Evolutionary conservation across 2,329 filamentous ascomycete genomes (phyloP).

Genomic region (Penicillium sp.): DNA sequence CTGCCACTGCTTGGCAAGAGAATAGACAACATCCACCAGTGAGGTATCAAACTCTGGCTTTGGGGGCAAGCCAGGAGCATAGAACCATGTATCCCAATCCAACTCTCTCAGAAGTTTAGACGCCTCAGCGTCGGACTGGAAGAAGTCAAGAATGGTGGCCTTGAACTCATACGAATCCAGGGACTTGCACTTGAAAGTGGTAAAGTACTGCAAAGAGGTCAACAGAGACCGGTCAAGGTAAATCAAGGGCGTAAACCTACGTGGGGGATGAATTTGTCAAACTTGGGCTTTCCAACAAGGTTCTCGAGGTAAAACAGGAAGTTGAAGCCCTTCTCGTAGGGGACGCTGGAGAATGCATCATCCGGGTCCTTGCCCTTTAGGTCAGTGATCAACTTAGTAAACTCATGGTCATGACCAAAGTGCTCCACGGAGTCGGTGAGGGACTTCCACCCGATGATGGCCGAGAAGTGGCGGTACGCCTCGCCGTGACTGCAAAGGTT

Average conservation of each 20-base stretch:
- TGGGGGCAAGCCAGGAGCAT: conserved; percentile 82
- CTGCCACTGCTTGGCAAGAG: conserved; percentile 81
- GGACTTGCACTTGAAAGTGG: conserved; percentile 80
- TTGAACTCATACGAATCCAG: conserved; percentile 96
- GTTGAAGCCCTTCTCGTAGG: conserved; percentile 96
- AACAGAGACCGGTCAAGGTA: background rate
- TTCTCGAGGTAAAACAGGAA: conserved; percentile 91
- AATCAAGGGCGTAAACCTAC: conserved; percentile 32
- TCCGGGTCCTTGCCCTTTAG: conserved; percentile 92
- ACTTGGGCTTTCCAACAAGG: conserved; percentile 80
- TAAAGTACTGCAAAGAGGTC: conserved; percentile 69
- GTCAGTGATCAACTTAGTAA: conserved; percentile 86
- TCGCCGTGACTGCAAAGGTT: conserved; percentile 69
- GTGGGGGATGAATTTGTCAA: conserved; percentile 93
- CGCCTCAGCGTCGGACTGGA: conserved; percentile 67
- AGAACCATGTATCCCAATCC: conserved; percentile 91
- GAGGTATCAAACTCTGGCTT: conserved; percentile 91
- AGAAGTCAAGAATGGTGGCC: conserved; percentile 83
- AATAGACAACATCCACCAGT: conserved; percentile 83
- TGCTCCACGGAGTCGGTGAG: conserved; percentile 78
- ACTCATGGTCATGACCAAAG: conserved; percentile 83
- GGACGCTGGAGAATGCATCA: conserved; percentile 89
- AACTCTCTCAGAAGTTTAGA: conserved; percentile 68
- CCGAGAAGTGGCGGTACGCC: conserved; percentile 85
- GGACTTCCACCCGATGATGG: conserved; percentile 94